Evolutionary conservation across 179 eudicot genomes (phyloP).

Genomic region (Silene coronaria): DNA sequence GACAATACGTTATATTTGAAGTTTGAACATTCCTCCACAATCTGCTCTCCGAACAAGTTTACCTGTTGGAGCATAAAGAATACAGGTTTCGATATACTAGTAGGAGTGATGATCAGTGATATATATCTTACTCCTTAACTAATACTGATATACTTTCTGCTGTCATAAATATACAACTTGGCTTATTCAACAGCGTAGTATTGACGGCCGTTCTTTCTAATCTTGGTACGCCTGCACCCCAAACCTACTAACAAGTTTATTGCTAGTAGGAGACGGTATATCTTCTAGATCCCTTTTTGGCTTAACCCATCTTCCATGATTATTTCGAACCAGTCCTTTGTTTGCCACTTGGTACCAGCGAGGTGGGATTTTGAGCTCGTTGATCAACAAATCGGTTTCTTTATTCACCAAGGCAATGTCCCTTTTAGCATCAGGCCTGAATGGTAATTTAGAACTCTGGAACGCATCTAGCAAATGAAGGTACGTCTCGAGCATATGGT

Average conservation of each 20-base stretch:
- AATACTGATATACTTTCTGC: no score
- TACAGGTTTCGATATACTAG: not conserved
- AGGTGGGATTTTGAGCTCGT: conserved; percentile 64
- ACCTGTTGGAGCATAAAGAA: no score
- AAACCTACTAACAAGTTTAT: not conserved
- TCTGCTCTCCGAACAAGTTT: no score
- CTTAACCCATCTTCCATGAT: conserved; percentile 71
- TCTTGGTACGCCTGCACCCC: not conserved
- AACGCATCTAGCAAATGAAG: conserved; percentile 65
- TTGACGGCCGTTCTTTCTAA: conserved; percentile 5
- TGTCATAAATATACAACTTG: not conserved
- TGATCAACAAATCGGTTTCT: conserved; percentile 58
- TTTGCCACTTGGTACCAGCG: conserved; percentile 59
- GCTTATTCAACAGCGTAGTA: not conserved
- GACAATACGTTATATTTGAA: no score
- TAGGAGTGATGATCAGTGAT: not conserved
- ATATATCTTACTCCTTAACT: not conserved
- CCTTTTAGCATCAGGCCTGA: conserved; percentile 47
- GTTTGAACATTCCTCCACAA: no score
- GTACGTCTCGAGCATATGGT: conserved; percentile 68
- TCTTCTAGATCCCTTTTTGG: conserved; percentile 66
- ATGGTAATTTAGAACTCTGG: conserved; percentile 30
- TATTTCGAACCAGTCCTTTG: conserved; percentile 56
- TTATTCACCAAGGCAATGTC: conserved; percentile 72
- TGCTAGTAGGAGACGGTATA: conserved; percentile 46